Base-by-base conservation (phyloP, 75 land plant species). In the Gnetum montanum region DNA sequence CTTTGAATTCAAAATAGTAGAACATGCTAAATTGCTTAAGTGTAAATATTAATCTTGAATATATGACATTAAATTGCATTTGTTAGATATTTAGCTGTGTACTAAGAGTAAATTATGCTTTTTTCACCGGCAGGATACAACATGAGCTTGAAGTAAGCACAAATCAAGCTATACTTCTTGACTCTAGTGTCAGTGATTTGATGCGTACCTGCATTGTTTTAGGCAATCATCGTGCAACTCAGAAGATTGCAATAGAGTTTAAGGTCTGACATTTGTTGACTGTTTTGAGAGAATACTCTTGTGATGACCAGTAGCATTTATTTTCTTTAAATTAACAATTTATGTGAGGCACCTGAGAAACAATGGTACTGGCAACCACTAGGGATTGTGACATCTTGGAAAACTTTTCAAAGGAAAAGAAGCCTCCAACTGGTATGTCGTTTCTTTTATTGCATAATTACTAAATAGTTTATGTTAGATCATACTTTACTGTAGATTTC, bases 131-230 rank as follows among this genome's bases (percentile, higher is more conserved):
- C 75, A 91, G 97, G 57, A 36, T 87, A 31, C 97, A 92, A 47
- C 97, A 92, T 51, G 93, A 79, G 28, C 58, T 92, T 23, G 97
- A 92, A 68, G 80, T 79, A 15, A 55, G 65, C 23, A 92, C 93
- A 40, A 85, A 89, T 62, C 88, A 92, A 62, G 71, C 85, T 23
- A 76, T 87, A 20, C 87, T 92, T 75, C 83, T 92, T 49, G 97
- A 82, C 61, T 81, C 97, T 24, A 92, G 93, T 69, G 80, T 92
- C 44, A 92, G 88, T 70, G 97, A 92, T 54, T 86, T 93, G 2
- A 87, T 92, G 28, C 84, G 97, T 3, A 92, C 93, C n/a, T 86
- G 92, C 53, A 85, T 92, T 62, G 84, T 74, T 4, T 49, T 92
- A 60, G 93, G 93, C 18, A 81, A 84, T 54, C 76, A 84, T 52